phyloP scores from a whole-genome alignment of 805 yeast species.

The Yarrowia hollandica region DNA sequence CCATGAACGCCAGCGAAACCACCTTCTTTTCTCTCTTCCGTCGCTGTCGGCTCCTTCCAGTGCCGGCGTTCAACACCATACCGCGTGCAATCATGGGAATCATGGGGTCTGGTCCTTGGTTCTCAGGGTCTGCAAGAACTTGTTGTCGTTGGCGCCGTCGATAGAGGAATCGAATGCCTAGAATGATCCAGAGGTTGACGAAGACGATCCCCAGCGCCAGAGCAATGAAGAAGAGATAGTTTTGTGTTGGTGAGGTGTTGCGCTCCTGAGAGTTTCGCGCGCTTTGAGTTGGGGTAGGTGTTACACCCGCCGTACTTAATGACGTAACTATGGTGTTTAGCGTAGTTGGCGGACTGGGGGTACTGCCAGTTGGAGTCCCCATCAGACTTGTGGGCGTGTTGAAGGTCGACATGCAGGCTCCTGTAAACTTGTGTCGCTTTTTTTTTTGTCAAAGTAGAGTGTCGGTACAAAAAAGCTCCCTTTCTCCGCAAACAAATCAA shows the following conservation, averaged over 20 bases:
- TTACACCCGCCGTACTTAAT: background rate
- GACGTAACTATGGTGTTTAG: background rate
- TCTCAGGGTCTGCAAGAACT: constrained; percentile 29
- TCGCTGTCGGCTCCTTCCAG: constrained; percentile 32
- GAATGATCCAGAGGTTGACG: constrained; percentile 41
- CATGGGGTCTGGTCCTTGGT: constrained; percentile 30
- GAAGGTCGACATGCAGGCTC: too few relatives aligned
- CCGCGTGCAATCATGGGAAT: constrained; percentile 32
- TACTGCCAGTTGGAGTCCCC: too few relatives aligned
- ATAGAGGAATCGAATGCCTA: constrained; percentile 41
- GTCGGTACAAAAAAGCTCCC: too few relatives aligned
- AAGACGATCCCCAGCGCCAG: constrained; percentile 43
- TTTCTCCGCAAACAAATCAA: background rate
- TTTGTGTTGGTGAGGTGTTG: constrained; percentile 1
- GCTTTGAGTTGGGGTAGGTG: constrained; percentile 1
- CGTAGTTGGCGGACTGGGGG: background rate
- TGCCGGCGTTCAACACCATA: constrained; percentile 13
- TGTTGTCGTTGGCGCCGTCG: constrained; percentile 36
- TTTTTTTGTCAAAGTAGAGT: too few relatives aligned
- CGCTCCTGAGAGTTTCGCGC: constrained; percentile 1
- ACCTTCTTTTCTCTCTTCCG: constrained; percentile 34
- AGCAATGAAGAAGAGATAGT: constrained; percentile 40
- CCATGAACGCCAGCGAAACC: constrained; percentile 37
- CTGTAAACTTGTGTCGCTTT: too few relatives aligned
- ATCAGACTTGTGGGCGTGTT: background rate